Evolutionary conservation across 805 yeast genomes (phyloP).

Genomic region (Candida dajiaensis): DNA sequence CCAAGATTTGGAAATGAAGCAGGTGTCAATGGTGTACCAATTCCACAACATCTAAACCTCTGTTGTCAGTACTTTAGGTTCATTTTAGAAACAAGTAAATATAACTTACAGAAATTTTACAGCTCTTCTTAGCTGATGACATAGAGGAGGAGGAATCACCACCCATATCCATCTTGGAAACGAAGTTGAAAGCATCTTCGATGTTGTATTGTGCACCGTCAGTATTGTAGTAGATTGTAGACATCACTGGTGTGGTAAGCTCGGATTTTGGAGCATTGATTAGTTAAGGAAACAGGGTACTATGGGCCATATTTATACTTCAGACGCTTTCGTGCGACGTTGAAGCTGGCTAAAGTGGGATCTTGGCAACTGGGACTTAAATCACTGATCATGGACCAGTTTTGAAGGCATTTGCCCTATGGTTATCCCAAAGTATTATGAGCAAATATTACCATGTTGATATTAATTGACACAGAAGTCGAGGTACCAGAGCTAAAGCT

Average conservation of each 20-base stretch:
- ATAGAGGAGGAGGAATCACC: conserved; percentile 3
- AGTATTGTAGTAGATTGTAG: conserved; percentile 32
- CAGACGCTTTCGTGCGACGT: too few species aligned
- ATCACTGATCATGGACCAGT: too few species aligned
- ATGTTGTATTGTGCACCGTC: conserved; percentile 24
- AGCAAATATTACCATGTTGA: background rate
- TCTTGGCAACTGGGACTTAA: too few species aligned
- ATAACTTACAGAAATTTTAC: conserved; percentile 25
- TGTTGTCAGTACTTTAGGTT: background rate
- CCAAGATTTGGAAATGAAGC: conserved; percentile 62
- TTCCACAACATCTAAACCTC: conserved; percentile 56
- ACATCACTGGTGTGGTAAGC: background rate
- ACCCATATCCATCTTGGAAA: conserved; percentile 16
- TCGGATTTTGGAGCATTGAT: too few species aligned
- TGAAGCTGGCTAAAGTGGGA: too few species aligned
- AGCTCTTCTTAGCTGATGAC: conserved; percentile 10
- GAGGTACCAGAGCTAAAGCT: background rate
- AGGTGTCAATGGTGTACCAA: conserved; percentile 63
- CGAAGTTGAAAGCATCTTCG: conserved; percentile 12
- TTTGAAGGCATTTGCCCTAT: too few species aligned
- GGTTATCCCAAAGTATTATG: background rate
- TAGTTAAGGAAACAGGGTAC: background rate
- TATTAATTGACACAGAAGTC: too few species aligned
- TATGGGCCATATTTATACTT: background rate
- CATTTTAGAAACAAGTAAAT: background rate